Percentiles rank a stretch among this genome's conserved stretches.
Conservation (phyloP, 495 filamentous ascomycete genomes). For the Penicillium egyptiacum region DNA sequence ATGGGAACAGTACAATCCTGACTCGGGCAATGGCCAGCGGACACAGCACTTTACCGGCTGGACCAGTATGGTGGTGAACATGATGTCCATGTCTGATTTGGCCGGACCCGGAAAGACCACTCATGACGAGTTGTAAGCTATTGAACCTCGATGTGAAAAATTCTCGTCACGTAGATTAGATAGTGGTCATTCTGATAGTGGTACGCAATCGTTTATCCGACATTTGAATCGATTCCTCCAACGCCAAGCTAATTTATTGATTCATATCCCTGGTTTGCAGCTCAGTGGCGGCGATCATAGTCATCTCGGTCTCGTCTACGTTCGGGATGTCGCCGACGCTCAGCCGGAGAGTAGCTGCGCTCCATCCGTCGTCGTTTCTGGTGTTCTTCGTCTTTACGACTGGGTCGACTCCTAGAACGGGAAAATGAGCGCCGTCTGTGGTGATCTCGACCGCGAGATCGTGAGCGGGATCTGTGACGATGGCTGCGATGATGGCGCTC, state of each 20-base stretch:
- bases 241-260: constrained; percentile 14
- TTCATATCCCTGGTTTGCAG: not conserved
- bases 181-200: constrained; percentile 15
- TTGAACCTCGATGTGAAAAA: constrained; percentile 25
- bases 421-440: constrained; percentile 28
- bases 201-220: constrained; percentile 1
- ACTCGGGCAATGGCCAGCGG: constrained; percentile 86
- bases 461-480: constrained; percentile 36
- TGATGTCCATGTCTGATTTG: constrained; percentile 85
- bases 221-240: constrained; percentile 11
- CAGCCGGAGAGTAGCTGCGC: constrained; percentile 34
- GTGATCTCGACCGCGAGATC: constrained; percentile 32
- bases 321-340: constrained; percentile 27
- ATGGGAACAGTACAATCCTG: constrained; percentile 98
- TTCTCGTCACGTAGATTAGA: constrained; percentile 19
- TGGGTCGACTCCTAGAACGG: constrained; percentile 37
- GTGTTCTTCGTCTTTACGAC: constrained; percentile 26
- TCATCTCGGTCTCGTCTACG: constrained; percentile 31
- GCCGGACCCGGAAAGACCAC: constrained; percentile 22
- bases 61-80: constrained; percentile 96
- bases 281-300: constrained; percentile 26
- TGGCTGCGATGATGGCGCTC: constrained; percentile 35
- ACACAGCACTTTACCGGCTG: constrained; percentile 98
- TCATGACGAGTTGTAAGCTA: constrained; percentile 45
- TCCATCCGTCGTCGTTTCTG: constrained; percentile 25